These are phyloP conservation scores for Pythium rhizo-oryzae DNA, from an alignment of 352 stramenopile species.

Conservation along the genomic window DNA sequence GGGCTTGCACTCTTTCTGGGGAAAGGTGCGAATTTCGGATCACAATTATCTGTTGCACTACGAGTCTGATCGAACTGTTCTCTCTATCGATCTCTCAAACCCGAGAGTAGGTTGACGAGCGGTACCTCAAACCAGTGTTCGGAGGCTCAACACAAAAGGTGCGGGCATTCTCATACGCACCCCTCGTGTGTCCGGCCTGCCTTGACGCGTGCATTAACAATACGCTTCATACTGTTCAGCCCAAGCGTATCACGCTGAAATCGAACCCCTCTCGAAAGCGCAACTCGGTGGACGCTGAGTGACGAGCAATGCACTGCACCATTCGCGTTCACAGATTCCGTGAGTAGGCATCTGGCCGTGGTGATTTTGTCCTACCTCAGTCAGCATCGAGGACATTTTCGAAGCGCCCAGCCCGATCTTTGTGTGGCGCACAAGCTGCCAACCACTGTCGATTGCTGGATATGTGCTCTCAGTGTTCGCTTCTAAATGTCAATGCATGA, in stretches of 20 bases:
- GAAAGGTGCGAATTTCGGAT: slow-evolving; percentile 38
- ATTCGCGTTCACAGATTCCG: not conserved
- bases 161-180: too few species aligned
- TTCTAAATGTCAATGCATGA: too few species aligned
- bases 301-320: not conserved
- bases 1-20: slow-evolving; percentile 65
- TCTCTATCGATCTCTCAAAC: not conserved
- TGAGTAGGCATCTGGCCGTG: too few species aligned
- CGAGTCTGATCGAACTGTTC: not conserved
- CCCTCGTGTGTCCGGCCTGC: not conserved
- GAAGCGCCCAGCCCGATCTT: too few species aligned
- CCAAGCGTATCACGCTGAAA: slow-evolving; percentile 19
- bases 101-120: slow-evolving; percentile 53
- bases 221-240: not conserved
- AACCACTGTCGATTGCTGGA: too few species aligned
- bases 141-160: slow-evolving; percentile 46
- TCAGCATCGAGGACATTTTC: too few species aligned
- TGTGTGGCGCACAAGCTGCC: too few species aligned
- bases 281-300: slow-evolving; percentile 25
- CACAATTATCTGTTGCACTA: not conserved
- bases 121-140: slow-evolving; percentile 72
- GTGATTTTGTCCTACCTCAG: too few species aligned
- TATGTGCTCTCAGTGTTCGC: too few species aligned
- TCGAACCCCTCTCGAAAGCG: slow-evolving; percentile 15
- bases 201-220: not conserved